Evolutionary conservation across 257 asterid genomes (phyloP).

Genomic region (Solanum chiquidenum): DNA sequence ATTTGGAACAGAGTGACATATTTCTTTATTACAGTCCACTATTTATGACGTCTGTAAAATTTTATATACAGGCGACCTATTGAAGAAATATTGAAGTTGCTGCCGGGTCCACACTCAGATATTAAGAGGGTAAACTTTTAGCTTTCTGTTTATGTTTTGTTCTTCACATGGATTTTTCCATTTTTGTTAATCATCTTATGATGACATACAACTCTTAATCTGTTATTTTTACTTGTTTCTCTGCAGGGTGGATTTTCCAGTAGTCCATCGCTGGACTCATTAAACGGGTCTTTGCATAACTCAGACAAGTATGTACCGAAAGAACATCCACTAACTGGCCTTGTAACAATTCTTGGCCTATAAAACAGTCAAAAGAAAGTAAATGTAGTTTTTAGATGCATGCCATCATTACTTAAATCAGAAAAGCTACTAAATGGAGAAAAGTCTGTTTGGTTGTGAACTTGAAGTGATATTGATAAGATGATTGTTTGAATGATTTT

Average conservation of each 20-base stretch:
- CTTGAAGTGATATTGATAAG: not conserved
- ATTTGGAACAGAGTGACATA: not conserved
- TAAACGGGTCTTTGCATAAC: slow-evolving; percentile 47
- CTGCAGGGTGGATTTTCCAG: slow-evolving; percentile 71
- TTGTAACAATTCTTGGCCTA: not conserved
- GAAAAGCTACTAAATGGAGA: not conserved
- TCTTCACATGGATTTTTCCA: not conserved
- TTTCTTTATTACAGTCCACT: not conserved
- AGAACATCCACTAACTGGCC: not conserved
- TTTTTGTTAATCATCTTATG: not conserved
- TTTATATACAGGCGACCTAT: slow-evolving; percentile 62
- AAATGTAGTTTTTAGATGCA: not conserved
- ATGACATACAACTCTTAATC: not conserved
- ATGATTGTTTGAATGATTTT: not conserved
- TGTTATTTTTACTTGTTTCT: slow-evolving; percentile 5
- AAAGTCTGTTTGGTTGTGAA: not conserved
- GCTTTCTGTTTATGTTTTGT: not conserved
- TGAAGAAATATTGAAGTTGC: slow-evolving; percentile 77
- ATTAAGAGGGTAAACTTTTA: slow-evolving; percentile 57
- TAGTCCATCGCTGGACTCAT: slow-evolving; percentile 51
- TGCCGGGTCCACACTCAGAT: slow-evolving; percentile 98
- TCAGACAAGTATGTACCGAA: slow-evolving; percentile 45
- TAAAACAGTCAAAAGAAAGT: not conserved
- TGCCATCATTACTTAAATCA: not conserved
- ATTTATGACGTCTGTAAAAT: not conserved